Percentiles rank a stretch among this genome's conserved stretches.
Evolutionary conservation across 768 basidiomycete species (phyloP).

Genomic region (Tubosaeta sp.): DNA sequence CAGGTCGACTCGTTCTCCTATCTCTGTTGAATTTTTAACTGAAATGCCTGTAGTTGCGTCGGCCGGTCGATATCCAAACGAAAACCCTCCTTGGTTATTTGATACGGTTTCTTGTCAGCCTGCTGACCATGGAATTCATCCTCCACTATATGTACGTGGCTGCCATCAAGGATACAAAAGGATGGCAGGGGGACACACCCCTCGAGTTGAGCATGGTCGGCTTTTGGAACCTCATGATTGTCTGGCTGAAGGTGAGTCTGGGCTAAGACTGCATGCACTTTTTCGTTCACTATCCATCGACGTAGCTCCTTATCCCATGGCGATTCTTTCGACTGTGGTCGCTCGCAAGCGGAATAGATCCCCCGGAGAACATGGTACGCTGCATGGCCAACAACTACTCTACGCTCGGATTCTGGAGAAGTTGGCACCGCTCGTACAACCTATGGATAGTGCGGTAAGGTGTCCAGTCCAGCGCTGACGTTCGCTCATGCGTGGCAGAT

Average conservation of each 20-base stretch:
- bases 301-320: conserved; percentile 89
- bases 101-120: conserved; percentile 62
- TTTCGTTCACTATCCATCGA: neutral
- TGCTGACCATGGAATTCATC: conserved; percentile 86
- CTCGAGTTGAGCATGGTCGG: conserved; percentile 88
- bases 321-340: conserved; percentile 97
- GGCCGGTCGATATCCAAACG: conserved; percentile 44
- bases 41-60: conserved; percentile 48
- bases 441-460: conserved; percentile 85
- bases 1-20: conserved; percentile 53
- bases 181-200: conserved; percentile 76
- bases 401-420: conserved; percentile 87
- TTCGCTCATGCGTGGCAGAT: conserved; percentile 44
- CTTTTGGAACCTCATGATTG: conserved; percentile 94
- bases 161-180: conserved; percentile 86
- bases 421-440: conserved; percentile 96
- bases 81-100: conserved; percentile 50
- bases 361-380: conserved; percentile 98
- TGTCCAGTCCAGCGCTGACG: neutral
- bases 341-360: conserved; percentile 79
- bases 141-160: conserved; percentile 96
- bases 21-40: neutral
- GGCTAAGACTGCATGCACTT: neutral
- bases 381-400: conserved; percentile 99
- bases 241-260: conserved; percentile 85